Evolutionary conservation across 208 protist species (phyloP).

Genomic region (Lotmaria passim): DNA sequence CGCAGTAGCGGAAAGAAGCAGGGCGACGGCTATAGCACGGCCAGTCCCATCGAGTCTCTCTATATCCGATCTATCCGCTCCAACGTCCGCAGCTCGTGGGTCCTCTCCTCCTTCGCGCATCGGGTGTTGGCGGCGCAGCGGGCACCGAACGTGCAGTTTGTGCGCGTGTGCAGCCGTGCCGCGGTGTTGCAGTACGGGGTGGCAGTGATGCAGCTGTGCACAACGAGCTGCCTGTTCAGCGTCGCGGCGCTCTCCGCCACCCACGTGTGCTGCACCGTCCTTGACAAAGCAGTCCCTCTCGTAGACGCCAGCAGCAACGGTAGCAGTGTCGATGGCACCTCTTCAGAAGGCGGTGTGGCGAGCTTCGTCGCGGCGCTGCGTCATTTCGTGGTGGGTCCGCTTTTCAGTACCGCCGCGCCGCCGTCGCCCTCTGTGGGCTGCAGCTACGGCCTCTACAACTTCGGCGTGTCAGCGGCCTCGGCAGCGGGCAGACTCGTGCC

Average conservation of each 20-base stretch:
- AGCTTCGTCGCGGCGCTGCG: not conserved
- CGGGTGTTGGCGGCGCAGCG: conserved; percentile 32
- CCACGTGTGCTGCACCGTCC: conserved; percentile 15
- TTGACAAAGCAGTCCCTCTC: conserved; percentile 17
- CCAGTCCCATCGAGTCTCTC: not conserved
- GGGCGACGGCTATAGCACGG: too few relatives aligned
- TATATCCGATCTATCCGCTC: conserved; percentile 10
- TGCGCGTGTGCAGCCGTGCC: conserved; percentile 33
- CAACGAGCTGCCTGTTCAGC: conserved; percentile 21
- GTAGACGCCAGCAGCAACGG: not conserved
- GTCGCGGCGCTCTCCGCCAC: conserved; percentile 19
- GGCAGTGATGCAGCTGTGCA: conserved; percentile 18
- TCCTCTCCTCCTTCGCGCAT: conserved; percentile 24
- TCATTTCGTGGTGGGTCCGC: conserved; percentile 1
- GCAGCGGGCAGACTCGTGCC: conserved; percentile 29
- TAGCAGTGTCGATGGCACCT: not conserved
- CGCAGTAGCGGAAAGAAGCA: not conserved
- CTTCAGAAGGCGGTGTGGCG: not conserved
- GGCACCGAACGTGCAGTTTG: conserved; percentile 25
- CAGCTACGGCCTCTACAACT: conserved; percentile 37
- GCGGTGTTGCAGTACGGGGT: conserved; percentile 28
- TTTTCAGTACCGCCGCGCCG: conserved; percentile 19
- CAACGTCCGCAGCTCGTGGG: conserved; percentile 19
- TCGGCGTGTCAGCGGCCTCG: conserved; percentile 28
- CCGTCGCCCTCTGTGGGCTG: conserved; percentile 12